Evolutionary conservation across 257 asterid species (phyloP).

Genomic region (Przewalskia tangutica): DNA sequence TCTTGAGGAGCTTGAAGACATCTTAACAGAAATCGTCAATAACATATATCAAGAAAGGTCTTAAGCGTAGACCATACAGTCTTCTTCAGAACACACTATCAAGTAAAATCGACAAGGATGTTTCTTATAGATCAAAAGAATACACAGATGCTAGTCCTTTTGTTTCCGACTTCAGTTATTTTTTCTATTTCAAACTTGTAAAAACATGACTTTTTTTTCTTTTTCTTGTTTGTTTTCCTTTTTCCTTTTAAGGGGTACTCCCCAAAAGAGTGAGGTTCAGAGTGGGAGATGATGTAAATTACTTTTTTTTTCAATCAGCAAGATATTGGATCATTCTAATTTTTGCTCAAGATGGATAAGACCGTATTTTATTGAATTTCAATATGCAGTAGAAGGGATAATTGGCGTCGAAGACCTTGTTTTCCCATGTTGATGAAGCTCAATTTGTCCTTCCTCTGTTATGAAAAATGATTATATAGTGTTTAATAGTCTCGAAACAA

Average conservation of each 20-base stretch:
- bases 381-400: background rate
- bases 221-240: background rate
- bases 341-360: background rate
- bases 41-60: background rate
- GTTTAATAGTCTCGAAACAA: background rate
- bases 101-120: background rate
- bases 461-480: background rate
- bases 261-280: background rate
- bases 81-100: background rate
- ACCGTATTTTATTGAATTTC: background rate
- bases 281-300: background rate
- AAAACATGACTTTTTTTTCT: background rate
- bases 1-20: background rate
- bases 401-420: background rate
- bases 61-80: background rate
- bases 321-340: background rate
- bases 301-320: background rate
- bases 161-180: background rate
- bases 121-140: background rate
- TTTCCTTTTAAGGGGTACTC: background rate
- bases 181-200: background rate
- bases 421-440: background rate
- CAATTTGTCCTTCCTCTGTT: background rate
- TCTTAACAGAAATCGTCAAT: background rate
- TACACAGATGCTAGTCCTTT: background rate